These are phyloP conservation scores for Trichoderma gamsii DNA, from an alignment of 495 filamentous ascomycete species.

Conservation along the genomic window DNA sequence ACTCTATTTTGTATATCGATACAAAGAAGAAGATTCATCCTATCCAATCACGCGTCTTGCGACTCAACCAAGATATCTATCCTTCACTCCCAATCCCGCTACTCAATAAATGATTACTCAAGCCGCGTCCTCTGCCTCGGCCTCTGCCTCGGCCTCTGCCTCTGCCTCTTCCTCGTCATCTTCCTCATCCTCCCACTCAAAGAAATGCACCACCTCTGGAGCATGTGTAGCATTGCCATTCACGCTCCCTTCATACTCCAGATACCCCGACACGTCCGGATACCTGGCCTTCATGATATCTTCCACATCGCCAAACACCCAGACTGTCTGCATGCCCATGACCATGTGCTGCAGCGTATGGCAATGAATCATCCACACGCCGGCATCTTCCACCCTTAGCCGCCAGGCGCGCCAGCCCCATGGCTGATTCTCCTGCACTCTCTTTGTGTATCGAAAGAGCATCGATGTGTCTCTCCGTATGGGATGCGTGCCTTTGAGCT, in stretches of 20 bases:
- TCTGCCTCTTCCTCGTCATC: neutral
- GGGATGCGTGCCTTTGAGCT: slow-evolving; percentile 37
- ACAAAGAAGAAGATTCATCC: too few species aligned
- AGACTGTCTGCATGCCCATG: slow-evolving; percentile 44
- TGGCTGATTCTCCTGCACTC: slow-evolving; percentile 31
- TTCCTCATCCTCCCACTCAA: neutral
- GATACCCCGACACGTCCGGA: slow-evolving; percentile 40
- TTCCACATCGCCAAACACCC: slow-evolving; percentile 43
- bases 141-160: neutral
- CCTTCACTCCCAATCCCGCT: neutral
- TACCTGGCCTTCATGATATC: slow-evolving; percentile 34
- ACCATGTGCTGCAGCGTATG: slow-evolving; percentile 48
- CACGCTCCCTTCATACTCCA: slow-evolving; percentile 42
- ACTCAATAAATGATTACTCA: neutral
- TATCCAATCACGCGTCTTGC: too few species aligned
- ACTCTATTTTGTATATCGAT: too few species aligned
- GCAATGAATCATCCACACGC: slow-evolving; percentile 61
- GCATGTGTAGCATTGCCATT: slow-evolving; percentile 34
- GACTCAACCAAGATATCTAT: neutral
- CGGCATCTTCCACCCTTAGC: slow-evolving; percentile 36
- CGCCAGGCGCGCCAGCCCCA: slow-evolving; percentile 57
- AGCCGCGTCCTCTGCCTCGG: neutral
- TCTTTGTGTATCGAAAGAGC: slow-evolving; percentile 42
- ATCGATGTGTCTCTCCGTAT: slow-evolving; percentile 51
- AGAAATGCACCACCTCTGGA: neutral